Evolutionary conservation across 2,329 filamentous ascomycete genomes (phyloP), one percentile per base, ranked within the genome.

Genomic region (Chalaropsis thielavioides): DNA sequence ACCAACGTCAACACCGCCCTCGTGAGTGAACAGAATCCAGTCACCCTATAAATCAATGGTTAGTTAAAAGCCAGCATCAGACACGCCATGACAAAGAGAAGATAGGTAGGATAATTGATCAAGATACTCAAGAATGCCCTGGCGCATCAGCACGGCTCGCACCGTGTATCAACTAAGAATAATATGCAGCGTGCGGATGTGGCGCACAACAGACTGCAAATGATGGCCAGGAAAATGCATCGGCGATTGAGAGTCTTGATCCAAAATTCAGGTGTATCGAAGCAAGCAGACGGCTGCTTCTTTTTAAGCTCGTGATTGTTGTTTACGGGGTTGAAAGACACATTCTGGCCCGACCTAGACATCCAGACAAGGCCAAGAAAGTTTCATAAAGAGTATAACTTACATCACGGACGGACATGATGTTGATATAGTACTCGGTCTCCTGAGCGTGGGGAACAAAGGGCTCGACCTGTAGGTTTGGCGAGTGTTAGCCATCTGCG

Each of bases 391-490:
- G 46, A 10, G 24, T 24, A 24, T 24, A 68, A 86, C 91, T 86
- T 86, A 97, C 94, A 87, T 97, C 94, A 82, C 94, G 89, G 74
- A 96, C 92, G 69, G 94, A 97, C 85, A 96, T 94, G 82, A 99
- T 99, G 86, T 96, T 96, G 82, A 99, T 96, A 81, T 99, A 99
- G 82, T 97, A 97, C 80, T 99, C 94, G 69, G 92, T 96, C 76
- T 91, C 88, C 72, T 91, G 84, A 69, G 92, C 88, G 79, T 99
- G 94, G 73, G 92, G 94, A 69, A 97, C 92, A 74, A 99, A 97
- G 63, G 94, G 94, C 85, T 99, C 94, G 71, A 99, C 67, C 66
- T 67, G 51, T 10, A 44, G 22, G 24, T 35, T 64, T 46, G 17
- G 27, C 22, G 40, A 44, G 44, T 13, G 54, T 64, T 61, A 61